phyloP scores from a whole-genome alignment of 352 stramenopile species.

The Thraustotheca clavata region DNA sequence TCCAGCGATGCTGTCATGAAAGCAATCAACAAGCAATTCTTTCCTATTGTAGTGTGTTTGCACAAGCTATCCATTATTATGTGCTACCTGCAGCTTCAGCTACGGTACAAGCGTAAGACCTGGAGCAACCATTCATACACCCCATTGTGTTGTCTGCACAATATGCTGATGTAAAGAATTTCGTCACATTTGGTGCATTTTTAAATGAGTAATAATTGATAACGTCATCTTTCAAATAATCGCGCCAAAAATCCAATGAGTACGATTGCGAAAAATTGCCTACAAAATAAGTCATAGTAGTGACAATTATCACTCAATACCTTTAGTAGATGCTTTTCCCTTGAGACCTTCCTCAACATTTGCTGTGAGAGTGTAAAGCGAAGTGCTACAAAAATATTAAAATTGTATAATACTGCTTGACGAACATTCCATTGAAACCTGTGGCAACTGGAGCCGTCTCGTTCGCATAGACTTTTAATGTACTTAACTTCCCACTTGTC shows the following conservation, averaged over 20 bases:
- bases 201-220: constrained; percentile 25
- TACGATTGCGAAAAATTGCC: constrained; percentile 12
- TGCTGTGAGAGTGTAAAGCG: constrained; percentile 37
- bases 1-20: constrained; percentile 43
- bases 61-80: too few species aligned
- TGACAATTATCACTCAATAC: not conserved
- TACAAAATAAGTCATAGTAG: not conserved
- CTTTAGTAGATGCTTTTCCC: not conserved
- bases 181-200: not conserved
- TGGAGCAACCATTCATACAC: constrained; percentile 39
- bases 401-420: too few species aligned
- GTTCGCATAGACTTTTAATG: constrained; percentile 38
- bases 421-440: constrained; percentile 10
- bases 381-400: constrained; percentile 28
- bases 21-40: constrained; percentile 36
- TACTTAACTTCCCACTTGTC: constrained; percentile 28
- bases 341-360: constrained; percentile 26
- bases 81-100: too few species aligned
- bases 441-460: constrained; percentile 13
- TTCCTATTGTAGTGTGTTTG: constrained; percentile 3
- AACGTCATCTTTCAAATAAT: constrained; percentile 35
- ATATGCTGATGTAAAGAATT: constrained; percentile 9
- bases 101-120: constrained; percentile 33
- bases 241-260: constrained; percentile 38
- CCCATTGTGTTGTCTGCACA: constrained; percentile 29